These are phyloP conservation scores for Circinella minor DNA, from an alignment of 371 early-diverging fungal genomes.

Conservation along the genomic window DNA sequence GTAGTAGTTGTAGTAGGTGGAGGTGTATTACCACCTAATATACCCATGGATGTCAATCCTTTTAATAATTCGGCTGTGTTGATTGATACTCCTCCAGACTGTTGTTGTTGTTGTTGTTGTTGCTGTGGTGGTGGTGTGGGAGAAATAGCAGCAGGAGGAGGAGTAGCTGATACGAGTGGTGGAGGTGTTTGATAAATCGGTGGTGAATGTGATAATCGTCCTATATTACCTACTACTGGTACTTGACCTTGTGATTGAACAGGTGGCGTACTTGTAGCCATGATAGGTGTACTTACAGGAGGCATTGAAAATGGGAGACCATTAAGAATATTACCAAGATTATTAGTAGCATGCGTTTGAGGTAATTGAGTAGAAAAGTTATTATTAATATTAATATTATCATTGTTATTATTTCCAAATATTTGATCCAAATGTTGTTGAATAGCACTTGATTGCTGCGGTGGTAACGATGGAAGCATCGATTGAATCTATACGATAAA, in stretches of 20 bases:
- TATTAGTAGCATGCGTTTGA: conserved; percentile 7
- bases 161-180: conserved; percentile 7
- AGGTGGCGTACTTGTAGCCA: neutral
- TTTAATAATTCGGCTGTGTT: conserved; percentile 44
- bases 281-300: conserved; percentile 24
- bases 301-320: conserved; percentile 19
- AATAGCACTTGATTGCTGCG: conserved; percentile 39
- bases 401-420: conserved; percentile 12
- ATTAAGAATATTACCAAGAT: neutral
- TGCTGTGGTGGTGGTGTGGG: conserved; percentile 2
- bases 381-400: no score
- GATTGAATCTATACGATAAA: conserved; percentile 37
- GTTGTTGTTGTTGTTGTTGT: no score
- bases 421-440: conserved; percentile 45
- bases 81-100: conserved; percentile 13
- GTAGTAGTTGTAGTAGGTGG: conserved; percentile 13
- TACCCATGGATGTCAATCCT: conserved; percentile 44
- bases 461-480: conserved; percentile 45
- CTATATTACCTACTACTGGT: conserved; percentile 2
- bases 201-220: conserved; percentile 11
- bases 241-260: neutral
- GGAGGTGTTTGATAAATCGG: conserved; percentile 2
- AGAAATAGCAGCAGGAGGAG: conserved; percentile 9
- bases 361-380: no score
- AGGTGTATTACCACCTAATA: conserved; percentile 22